Base-by-base conservation (phyloP, 2,329 filamentous ascomycete species). In the Cercospora zeina region DNA sequence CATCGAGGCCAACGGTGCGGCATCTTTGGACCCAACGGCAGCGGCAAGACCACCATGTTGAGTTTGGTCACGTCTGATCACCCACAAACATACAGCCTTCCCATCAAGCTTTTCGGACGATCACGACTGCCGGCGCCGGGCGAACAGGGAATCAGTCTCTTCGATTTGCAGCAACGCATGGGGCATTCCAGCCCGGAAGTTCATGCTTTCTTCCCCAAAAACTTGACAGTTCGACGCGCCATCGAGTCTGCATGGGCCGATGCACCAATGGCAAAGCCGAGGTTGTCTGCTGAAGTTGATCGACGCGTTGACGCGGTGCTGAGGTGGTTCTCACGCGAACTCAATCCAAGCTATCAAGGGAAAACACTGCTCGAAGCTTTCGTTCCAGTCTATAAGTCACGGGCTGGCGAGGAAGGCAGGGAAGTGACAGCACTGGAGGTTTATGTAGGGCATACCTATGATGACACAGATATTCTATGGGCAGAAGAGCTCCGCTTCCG, bases 181-280 rank as follows among this genome's bases (percentile, higher is more conserved):
- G 95, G 95, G 10, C 93, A 97, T 74, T 95, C 92, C 0, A 96
- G 91, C 64, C 95, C 95, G 0, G 95, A 97, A 74, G 89, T 97
- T 4, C 93, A 97, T 71, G 88, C 91, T 57, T 92, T 96, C 75
- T 97, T 97, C 78, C 93, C 95, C 0, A 87, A 88, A 54, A 81
- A 84, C 36, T 80, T 96, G 51, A 88, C 87, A 0, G 78, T 96
- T 9, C 85, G 91, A 1, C 83, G 88, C 54, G 84, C 91, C 0
- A 75, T 99, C 0, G 91, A 95, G 73, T 93, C 88, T 54, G 92
- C 93, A 0, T 97, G 91, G 88, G 89, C 92, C 1, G 90, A 96
- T 62, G 96, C 95, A 0, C 96, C 96, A 68, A 82, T 89, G 14
- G 83, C 87, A 1, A 86, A 82, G 64, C 88, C 95, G 0, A 83